Evolutionary conservation across 768 basidiomycete genomes (phyloP).

Genomic region (Amanita brunnescens): DNA sequence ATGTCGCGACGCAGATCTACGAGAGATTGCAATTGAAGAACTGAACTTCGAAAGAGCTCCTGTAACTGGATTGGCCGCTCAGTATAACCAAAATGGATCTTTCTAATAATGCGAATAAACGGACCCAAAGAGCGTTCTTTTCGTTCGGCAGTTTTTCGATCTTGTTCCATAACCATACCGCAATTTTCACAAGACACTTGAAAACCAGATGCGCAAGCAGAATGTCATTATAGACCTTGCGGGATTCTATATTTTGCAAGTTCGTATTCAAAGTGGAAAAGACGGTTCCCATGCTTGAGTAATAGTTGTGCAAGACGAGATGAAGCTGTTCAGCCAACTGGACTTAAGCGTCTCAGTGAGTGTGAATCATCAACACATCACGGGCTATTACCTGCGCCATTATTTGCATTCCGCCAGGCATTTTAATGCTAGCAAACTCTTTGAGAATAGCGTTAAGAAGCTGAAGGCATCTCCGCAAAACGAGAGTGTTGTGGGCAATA

Average conservation of each 20-base stretch:
- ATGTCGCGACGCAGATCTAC: constrained; percentile 50
- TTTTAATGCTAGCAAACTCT: constrained; percentile 63
- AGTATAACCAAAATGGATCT: not conserved
- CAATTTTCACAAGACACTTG: constrained; percentile 67
- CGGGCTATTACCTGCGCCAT: constrained; percentile 47
- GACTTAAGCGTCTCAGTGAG: constrained; percentile 5
- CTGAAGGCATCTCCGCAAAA: constrained; percentile 52
- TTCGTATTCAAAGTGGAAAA: constrained; percentile 29
- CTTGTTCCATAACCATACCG: constrained; percentile 62
- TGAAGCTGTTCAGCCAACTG: constrained; percentile 52
- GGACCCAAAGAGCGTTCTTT: constrained; percentile 48
- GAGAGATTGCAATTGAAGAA: constrained; percentile 45
- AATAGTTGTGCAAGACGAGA: constrained; percentile 48
- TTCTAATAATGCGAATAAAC: not conserved
- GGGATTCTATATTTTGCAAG: constrained; percentile 34
- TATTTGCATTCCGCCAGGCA: constrained; percentile 55
- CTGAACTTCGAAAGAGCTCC: constrained; percentile 52
- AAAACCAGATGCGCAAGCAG: constrained; percentile 58
- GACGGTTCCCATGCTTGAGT: constrained; percentile 41
- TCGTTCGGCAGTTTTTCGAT: constrained; percentile 32
- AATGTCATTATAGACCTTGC: constrained; percentile 30
- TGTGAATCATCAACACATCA: not conserved
- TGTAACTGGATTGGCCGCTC: constrained; percentile 34
- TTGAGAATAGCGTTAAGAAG: constrained; percentile 60
- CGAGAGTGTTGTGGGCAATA: constrained; percentile 36